Percentiles rank a stretch among this genome's conserved stretches.
Conservation (phyloP, 2,329 filamentous ascomycete species). For the Curvularia eragrostidis region DNA sequence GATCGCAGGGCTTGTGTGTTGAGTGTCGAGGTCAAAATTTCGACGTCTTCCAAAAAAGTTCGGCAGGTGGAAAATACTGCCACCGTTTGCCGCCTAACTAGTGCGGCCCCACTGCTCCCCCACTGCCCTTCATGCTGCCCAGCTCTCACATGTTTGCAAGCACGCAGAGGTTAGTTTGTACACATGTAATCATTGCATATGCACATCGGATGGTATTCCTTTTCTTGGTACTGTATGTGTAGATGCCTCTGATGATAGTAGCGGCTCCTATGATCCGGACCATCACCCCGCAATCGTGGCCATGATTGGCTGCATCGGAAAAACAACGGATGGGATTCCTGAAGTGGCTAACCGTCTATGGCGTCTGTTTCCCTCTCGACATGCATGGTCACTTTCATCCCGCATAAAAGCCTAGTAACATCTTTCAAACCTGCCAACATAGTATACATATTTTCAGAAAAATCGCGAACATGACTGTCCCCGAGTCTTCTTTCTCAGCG, state of each 20-base stretch:
- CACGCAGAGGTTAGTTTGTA: neutral
- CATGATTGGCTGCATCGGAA: conserved; percentile 21
- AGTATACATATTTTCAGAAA: neutral
- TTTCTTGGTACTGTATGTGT: neutral
- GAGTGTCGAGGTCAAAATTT: conserved; percentile 31
- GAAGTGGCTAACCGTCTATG: conserved; percentile 16
- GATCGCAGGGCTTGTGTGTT: conserved; percentile 21
- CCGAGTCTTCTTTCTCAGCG: conserved; percentile 51
- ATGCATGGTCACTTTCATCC: neutral
- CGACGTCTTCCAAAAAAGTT: conserved; percentile 31
- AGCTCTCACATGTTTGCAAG: neutral
- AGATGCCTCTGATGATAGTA: neutral
- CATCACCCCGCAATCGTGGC: neutral
- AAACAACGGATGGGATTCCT: conserved; percentile 24
- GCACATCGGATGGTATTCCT: neutral
- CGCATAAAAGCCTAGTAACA: neutral
- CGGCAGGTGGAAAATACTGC: conserved; percentile 18
- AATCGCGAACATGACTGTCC: conserved; percentile 40
- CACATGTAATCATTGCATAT: neutral
- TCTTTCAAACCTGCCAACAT: neutral
- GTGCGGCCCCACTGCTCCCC: conserved; percentile 10
- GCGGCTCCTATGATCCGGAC: neutral
- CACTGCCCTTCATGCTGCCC: conserved; percentile 4
- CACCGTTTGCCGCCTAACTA: conserved; percentile 10
- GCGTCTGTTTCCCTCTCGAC: conserved; percentile 8